Evolutionary conservation across 148 eudicot genomes (phyloP), one percentile per base, ranked within the genome.

Genomic region (Fallopia convolvulus): DNA sequence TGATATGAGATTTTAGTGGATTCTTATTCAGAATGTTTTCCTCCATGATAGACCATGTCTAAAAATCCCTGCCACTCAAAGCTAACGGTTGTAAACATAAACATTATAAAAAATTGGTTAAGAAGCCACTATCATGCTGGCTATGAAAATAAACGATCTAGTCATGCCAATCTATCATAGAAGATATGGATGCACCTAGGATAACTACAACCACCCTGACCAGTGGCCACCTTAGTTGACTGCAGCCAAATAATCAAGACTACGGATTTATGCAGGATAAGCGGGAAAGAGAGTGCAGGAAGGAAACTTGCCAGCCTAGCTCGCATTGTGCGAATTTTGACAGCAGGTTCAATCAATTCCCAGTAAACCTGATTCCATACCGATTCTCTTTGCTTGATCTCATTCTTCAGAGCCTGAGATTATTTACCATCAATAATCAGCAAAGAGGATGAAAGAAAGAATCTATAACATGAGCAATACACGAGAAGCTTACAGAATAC

Each of bases 351-450:
- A 74, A 95, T 70, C 55, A 95, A 77, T 80, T 91, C 99, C 99
- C 97, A 93, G 79, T 90, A 80, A 48, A 91, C 91, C 36, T 75
- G 74, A 80, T 86, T 87, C 99, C 99, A 95, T 82, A 86, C 85
- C 23, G 89, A 66, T 78, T 93, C 94, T 78, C 97, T 82, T 75
- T 85, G 87, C 86, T 95, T 95, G 65, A 95, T 91, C 74, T 93
- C 99, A 82, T 90, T 95, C 88, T 93, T 95, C 81, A 95, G 93
- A 13, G 87, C 89, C 99, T 95, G 89, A 70, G 72, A 63, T 63
- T 48, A 78, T 42, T 49, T 48, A 58, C 49, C 52, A 17, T 56
- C 78, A 70, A 73, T 36, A 18, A 40, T 73, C 68, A 50, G 55
- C 6, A 55, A 73, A 39, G 33, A 74, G 11, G 32, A 23, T 10